A percentile compares a stretch with the other conserved stretches of the same genome.
phyloP scores from a whole-genome alignment of 257 asterid genomes.

The Linaria vulgaris region DNA sequence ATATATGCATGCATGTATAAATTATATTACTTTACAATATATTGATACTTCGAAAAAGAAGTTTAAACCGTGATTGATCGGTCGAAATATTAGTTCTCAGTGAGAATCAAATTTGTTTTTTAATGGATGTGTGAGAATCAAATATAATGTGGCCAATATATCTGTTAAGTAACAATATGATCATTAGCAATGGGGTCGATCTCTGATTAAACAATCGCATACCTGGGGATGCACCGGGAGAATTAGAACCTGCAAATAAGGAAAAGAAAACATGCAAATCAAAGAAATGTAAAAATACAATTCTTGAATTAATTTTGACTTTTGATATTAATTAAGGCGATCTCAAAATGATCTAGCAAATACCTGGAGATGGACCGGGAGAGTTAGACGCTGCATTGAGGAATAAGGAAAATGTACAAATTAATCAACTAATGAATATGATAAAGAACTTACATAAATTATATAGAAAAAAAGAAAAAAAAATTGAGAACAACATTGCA shows the following conservation, averaged over 20 bases:
- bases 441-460: not conserved
- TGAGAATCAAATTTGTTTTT: too few relatives aligned
- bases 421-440: not conserved
- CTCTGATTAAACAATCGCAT: not conserved
- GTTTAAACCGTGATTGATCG: too few relatives aligned
- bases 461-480: not conserved
- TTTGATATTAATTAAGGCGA: not conserved
- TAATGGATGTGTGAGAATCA: too few relatives aligned
- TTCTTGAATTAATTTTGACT: too few relatives aligned
- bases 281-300: not conserved
- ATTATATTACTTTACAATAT: too few relatives aligned
- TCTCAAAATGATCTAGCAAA: not conserved
- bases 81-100: too few relatives aligned
- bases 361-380: slow-evolving; percentile 29
- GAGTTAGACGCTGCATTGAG: slow-evolving; percentile 5
- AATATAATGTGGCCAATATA: too few relatives aligned
- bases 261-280: not conserved
- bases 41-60: too few relatives aligned
- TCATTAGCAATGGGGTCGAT: not conserved
- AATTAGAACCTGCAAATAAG: slow-evolving; percentile 2
- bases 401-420: not conserved
- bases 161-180: too few relatives aligned
- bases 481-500: too few relatives aligned
- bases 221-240: slow-evolving; percentile 28
- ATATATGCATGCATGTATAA: too few relatives aligned